Base-by-base conservation (phyloP, 2,329 filamentous ascomycete genomes). In the Paracamarosporium sp. region DNA sequence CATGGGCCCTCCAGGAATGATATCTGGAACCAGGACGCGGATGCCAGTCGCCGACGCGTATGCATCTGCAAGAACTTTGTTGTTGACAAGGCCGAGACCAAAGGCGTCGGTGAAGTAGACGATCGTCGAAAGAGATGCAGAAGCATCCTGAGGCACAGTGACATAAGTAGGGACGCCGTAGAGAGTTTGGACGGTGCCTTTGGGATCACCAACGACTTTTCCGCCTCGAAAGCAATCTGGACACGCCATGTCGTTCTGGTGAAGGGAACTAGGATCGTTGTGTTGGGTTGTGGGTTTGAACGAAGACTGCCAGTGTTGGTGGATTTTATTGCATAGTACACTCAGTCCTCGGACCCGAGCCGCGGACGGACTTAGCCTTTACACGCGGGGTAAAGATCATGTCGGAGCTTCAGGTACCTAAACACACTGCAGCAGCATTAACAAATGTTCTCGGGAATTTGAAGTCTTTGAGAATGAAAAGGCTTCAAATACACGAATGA, bases 71-170 rank as follows among this genome's bases (percentile, higher is more conserved):
- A 71, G 61, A 35, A 71, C 56, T 17, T 63, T 59, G 60, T 66
- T 69, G 60, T 71, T 71, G 35, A 63, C 53, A 22, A 71, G 60
- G 2, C 40, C 35, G 41, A 67, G 63, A n/a, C 66, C 68, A 38
- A 71, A 69, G 44, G 62, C 66, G 50, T 71, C 68, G 20, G 66
- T 66, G 58, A 55, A 63, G 56, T 60, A 60, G 52, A 71, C 62
- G 56, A 71, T 65, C 4, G 64, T 67, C 6, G 57, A 59, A 4
- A 20, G 41, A 3, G 65, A 53, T 5, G 59, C 50, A 9, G 53
- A 25, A 2, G 38, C 53, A 6, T 28, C 15, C 1, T 55, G 40
- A 13, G 61, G 54, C 4, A 11, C 33, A 22, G 66, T 63, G 25
- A 70, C 55, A 55, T 71, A 71, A 5, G 67, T 71, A 4, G n/a